Evolutionary conservation across 129 eudicot genomes (phyloP), one percentile per base, ranked within the genome.

Genomic region (Flaveria sonorensis): DNA sequence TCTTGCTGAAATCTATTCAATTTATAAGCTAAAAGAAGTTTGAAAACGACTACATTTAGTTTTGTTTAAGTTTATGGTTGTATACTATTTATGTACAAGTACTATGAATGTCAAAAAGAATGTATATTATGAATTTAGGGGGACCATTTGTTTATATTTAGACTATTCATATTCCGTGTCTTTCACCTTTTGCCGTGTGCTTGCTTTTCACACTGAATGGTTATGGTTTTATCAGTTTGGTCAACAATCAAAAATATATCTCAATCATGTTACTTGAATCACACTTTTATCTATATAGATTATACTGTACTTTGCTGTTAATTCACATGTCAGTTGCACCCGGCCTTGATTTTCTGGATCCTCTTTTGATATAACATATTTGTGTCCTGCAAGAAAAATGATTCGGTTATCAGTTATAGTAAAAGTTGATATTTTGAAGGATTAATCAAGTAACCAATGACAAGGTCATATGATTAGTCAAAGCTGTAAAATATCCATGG

Each of bases 21-120:
- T 79, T 79, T 79, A 79, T 79, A 79, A 63, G 83, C 83, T 62
- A 51, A 72, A 28, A 36, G 23, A 62, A 16, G 56, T 79, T 72
- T 50, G 77, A 62, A 24, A 62, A 71, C 50, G 68, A 51, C 45
- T 19, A 42, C 68, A 23, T 63, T 50, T 60, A 72, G 15, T 36
- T 36, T 20, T 20, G 40, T 36, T 61, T 36, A 20, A 20, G 39
- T 30, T 48, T 79, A 62, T 79, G 66, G 67, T 79, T 71, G 20
- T 30, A 71, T 79, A 55, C 30, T 50, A 51, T 72, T 20, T 36
- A 71, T 79, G 78, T 48, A 36, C 71, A 70, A 79, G 72, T 61
- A 51, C 83, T 19, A 71, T 79, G 73, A 71, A 79, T 79, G 57
- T 71, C 32, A 56, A 68, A 52, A 23, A 53, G 67, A 55, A 55